A percentile compares a stretch with the other conserved stretches of the same genome.
These are phyloP conservation scores for grape (Vitis vinifera) DNA, from an alignment of 164 flowering plant genomes.

Conservation along the genomic window ASM3070453v1 NC_081816.1:6733001-6733500, in stretches of 20 bases:
- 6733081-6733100: neutral
- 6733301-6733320: slow-evolving; percentile 34
- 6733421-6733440: slow-evolving; percentile 23
- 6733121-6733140: slow-evolving; percentile 23
- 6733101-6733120: neutral
- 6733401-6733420: slow-evolving; percentile 20
- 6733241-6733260: slow-evolving; percentile 12
- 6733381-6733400: slow-evolving; percentile 14
- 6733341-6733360: slow-evolving; percentile 10
- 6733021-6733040: neutral
- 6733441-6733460: slow-evolving; percentile 38
- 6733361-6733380: slow-evolving; percentile 10
- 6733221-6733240: slow-evolving; percentile 2
- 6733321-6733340: slow-evolving; percentile 14
- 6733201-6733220: neutral
- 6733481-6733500: slow-evolving; percentile 23
- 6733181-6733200: slow-evolving; percentile 11
- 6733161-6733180: slow-evolving; percentile 13
- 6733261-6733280: slow-evolving; percentile 18
- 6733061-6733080: neutral
- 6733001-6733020: neutral
- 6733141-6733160: slow-evolving; percentile 16
- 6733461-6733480: slow-evolving; percentile 35
- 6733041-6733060: neutral
- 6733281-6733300: slow-evolving; percentile 17